Percentiles rank a stretch among this genome's conserved stretches.
Conservation (phyloP, 176 grass and related monocot species). For the Chloris gayana region DNA sequence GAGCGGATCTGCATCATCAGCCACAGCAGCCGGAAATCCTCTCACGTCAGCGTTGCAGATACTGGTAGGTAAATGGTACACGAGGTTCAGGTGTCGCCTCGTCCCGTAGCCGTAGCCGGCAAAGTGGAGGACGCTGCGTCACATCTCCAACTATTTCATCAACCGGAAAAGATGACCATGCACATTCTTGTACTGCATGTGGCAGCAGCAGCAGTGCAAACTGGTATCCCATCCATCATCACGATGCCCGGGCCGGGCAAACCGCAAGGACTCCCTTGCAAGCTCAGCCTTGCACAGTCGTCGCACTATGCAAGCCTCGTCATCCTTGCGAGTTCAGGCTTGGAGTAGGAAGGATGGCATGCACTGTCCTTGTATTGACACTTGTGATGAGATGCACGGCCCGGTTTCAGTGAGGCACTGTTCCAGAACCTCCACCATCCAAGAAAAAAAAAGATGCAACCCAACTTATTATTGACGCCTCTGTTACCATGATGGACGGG, state of each 20-base stretch:
- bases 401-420: background rate
- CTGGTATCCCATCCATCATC: background rate
- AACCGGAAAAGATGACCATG: background rate
- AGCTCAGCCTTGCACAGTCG: too few species aligned
- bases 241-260: too few species aligned
- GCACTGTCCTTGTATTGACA: too few species aligned
- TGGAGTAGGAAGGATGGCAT: too few species aligned
- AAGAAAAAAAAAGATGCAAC: too few species aligned
- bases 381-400: too few species aligned
- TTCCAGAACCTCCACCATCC: background rate
- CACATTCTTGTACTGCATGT: background rate
- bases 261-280: too few species aligned
- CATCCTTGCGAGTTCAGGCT: too few species aligned
- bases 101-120: background rate
- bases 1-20: background rate
- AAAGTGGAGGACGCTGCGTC: background rate
- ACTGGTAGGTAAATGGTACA: background rate
- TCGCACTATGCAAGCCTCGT: too few species aligned
- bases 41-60: background rate
- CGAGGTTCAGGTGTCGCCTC: conserved; percentile 38
- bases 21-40: background rate
- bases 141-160: too few species aligned
- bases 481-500: too few species aligned
- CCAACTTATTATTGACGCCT: too few species aligned
- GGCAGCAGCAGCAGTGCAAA: background rate